These are phyloP conservation scores for Mesotaenium endlicherianum DNA, from an alignment of 139 green algal genomes.

Conservation along the genomic window DNA sequence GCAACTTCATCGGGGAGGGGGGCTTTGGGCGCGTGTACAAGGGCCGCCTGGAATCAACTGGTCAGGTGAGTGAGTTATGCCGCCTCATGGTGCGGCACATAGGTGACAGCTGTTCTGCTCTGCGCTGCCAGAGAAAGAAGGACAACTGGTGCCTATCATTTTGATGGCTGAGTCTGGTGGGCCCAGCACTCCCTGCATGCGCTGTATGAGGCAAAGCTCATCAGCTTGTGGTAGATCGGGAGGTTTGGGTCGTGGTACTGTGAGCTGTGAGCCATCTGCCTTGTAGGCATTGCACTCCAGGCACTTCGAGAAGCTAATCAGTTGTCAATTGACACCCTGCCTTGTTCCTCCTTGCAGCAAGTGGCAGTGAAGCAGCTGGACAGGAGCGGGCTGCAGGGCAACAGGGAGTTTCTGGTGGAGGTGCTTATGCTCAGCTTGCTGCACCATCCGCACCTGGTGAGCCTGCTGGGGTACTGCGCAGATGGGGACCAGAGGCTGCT, in stretches of 20 bases:
- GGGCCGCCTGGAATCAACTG: slow-evolving; percentile 40
- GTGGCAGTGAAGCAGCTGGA: slow-evolving; percentile 52
- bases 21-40: slow-evolving; percentile 46
- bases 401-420: slow-evolving; percentile 46
- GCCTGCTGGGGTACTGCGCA: slow-evolving; percentile 50
- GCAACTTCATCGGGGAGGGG: slow-evolving; percentile 42
- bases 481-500: slow-evolving; percentile 48
- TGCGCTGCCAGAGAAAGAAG: too few relatives aligned
- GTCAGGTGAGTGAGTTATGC: slow-evolving; percentile 11
- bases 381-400: slow-evolving; percentile 44
- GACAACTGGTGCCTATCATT: too few relatives aligned
- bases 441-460: slow-evolving; percentile 48
- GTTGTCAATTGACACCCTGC: too few relatives aligned
- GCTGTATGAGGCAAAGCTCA: too few relatives aligned
- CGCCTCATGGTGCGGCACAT: neutral
- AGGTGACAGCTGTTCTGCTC: too few relatives aligned
- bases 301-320: too few relatives aligned
- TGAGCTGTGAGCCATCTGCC: too few relatives aligned
- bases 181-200: too few relatives aligned
- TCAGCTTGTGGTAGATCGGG: too few relatives aligned
- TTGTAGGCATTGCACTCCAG: too few relatives aligned
- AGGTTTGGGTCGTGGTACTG: too few relatives aligned
- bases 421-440: slow-evolving; percentile 48
- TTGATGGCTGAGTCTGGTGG: too few relatives aligned
- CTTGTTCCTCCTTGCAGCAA: slow-evolving; percentile 12